A percentile compares a stretch with the other conserved stretches of the same genome.
Conservation (phyloP, 2,329 filamentous ascomycete species). For the Hypoxylon sp. region DNA sequence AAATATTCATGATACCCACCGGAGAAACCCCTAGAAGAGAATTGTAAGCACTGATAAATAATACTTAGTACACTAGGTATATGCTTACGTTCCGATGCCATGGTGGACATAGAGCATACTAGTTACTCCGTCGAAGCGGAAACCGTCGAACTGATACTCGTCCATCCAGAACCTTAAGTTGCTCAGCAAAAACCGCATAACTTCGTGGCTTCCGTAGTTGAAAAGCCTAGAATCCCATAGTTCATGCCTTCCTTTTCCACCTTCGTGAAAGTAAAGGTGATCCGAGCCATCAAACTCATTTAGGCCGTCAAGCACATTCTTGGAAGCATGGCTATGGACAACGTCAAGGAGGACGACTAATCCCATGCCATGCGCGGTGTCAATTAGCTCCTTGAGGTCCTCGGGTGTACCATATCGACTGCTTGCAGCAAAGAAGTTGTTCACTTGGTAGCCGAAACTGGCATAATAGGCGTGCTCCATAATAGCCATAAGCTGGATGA, state of each 20-base stretch:
- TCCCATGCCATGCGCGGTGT: conserved; percentile 92
- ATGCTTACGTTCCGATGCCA: conserved; percentile 90
- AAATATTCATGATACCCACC: conserved; percentile 99
- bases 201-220: conserved; percentile 96
- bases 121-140: conserved; percentile 97
- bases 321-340: conserved; percentile 97
- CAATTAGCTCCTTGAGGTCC: conserved; percentile 95
- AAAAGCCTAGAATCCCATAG: conserved; percentile 97
- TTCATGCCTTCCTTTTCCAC: conserved; percentile 87
- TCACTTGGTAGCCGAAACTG: conserved; percentile 98
- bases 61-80: not conserved
- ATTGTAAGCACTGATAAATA: conserved; percentile 46
- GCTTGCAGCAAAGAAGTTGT: conserved; percentile 98
- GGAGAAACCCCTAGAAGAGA: conserved; percentile 82
- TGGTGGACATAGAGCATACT: conserved; percentile 98
- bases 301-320: conserved; percentile 94
- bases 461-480: conserved; percentile 99
- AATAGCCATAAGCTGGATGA: conserved; percentile 97
- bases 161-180: conserved; percentile 99
- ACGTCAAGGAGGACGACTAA: conserved; percentile 94
- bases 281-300: conserved; percentile 97
- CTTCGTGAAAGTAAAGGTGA: conserved; percentile 95
- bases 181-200: conserved; percentile 93
- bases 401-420: conserved; percentile 95
- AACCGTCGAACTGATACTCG: conserved; percentile 95